Evolutionary conservation across 140 eudicot genomes (phyloP).

Genomic region (Flaveria floridana): DNA sequence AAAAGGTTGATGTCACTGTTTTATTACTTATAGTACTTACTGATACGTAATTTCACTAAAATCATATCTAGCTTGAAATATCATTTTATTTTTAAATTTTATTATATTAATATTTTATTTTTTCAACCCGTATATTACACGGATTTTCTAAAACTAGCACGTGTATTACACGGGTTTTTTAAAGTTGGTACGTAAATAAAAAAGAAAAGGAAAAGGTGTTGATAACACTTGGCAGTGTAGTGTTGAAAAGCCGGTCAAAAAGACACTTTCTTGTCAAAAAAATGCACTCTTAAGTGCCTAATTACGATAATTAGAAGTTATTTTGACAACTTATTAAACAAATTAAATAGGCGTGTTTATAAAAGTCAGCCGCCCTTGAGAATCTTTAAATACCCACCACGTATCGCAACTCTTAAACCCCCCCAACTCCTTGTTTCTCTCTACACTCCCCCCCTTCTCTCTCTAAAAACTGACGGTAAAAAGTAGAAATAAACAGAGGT

Average conservation of each 20-base stretch:
- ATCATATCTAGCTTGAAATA: no score
- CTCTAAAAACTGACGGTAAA: conserved; percentile 10
- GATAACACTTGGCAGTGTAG: conserved; percentile 27
- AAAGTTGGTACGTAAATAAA: not conserved
- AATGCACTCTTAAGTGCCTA: conserved; percentile 29
- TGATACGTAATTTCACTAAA: no score
- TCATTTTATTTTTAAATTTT: no score
- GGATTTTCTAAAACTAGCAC: no score
- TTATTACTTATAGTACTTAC: no score
- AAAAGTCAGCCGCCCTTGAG: conserved; percentile 27
- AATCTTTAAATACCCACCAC: conserved; percentile 39
- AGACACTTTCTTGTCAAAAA: conserved; percentile 29
- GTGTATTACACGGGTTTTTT: no score
- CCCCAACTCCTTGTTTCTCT: conserved; percentile 5
- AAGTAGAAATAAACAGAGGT: conserved; percentile 20
- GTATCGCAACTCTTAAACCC: conserved; percentile 21
- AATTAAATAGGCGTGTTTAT: not conserved
- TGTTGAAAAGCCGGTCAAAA: conserved; percentile 39
- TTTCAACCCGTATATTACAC: no score
- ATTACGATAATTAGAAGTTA: not conserved
- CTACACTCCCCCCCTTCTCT: conserved; percentile 3
- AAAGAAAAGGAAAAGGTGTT: conserved; percentile 5
- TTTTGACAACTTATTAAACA: not conserved
- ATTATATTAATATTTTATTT: no score
- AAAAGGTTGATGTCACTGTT: no score